A percentile compares a stretch with the other conserved stretches of the same genome.
These are phyloP conservation scores for Solanum peruvianum DNA, from an alignment of 257 asterid species.

Conservation along the genomic window DNA sequence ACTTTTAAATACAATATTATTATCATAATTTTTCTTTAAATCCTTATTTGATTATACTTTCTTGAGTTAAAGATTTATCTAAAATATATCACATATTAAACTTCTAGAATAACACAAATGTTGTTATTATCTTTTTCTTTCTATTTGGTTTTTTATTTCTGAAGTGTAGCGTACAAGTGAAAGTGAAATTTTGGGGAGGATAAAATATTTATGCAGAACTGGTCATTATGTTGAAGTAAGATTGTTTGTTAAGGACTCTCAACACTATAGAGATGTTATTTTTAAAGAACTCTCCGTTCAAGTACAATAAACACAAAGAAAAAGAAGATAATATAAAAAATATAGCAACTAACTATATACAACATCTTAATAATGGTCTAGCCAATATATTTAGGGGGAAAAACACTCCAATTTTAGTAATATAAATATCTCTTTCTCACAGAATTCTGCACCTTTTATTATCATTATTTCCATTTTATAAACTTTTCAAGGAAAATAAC, in stretches of 20 bases:
- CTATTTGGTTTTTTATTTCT: too few species aligned
- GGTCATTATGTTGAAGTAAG: too few species aligned
- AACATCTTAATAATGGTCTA: neutral
- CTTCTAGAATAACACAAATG: neutral
- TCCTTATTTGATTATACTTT: neutral
- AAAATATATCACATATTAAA: too few species aligned
- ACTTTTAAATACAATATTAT: too few species aligned
- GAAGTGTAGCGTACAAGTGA: neutral
- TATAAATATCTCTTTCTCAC: neutral
- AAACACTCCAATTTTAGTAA: neutral
- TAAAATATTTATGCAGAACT: too few species aligned
- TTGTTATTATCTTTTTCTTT: neutral
- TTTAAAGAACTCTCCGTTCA: too few species aligned
- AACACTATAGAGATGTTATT: too few species aligned
- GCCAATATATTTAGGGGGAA: neutral
- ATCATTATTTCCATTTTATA: neutral
- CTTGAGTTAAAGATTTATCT: neutral
- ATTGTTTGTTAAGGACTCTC: too few species aligned
- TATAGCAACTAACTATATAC: too few species aligned
- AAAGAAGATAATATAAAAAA: too few species aligned
- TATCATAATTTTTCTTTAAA: neutral
- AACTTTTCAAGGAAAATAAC: neutral
- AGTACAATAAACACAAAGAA: too few species aligned
- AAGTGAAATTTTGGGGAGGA: too few species aligned
- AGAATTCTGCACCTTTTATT: neutral